Base-by-base conservation (phyloP, 2,329 filamentous ascomycete genomes). In the Calonectria leucothoes region DNA sequence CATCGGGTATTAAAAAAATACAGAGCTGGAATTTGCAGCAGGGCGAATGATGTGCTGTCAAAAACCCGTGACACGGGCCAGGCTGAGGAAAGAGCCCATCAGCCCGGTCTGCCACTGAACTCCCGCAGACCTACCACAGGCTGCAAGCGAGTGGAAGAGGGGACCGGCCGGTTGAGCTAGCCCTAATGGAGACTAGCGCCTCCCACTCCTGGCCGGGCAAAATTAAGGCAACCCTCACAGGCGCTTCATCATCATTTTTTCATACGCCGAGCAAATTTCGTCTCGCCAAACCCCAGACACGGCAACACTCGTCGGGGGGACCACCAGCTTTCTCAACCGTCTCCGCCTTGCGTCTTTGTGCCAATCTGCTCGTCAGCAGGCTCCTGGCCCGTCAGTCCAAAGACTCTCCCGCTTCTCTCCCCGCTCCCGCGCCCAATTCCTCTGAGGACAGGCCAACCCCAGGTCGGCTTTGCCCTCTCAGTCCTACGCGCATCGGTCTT, bases 171-270 rank as follows among this genome's bases (percentile, higher is more conserved):
- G 70, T 57, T 65, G 66, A 51, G 61, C 78, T 75, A 81, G 55
- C 5, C 78, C 78, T 39, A 20, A 76, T 73, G n/a, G 45, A 78
- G 82, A 68, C 80, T 86, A 87, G 85, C 82, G 79, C 69, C 77
- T 83, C 85, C 83, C 84, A 86, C 84, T 85, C 82, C 81, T 81
- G 79, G 80, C 80, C 80, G 79, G 81, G 79, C 83, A 86, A 86
- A 86, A 86, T 86, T 86, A 82, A 83, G 82, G 83, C 82, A 86
- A 83, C 84, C 84, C 85, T 85, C 83, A 84, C 81, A 80, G 77
- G 78, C 79, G 79, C 79, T 79, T 79, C 82, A 81, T 82, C 80
- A 80, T 82, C 79, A 79, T 81, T 82, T 84, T 84, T 83, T 82
- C 80, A 81, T 81, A 82, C 82, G 82, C 79, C 82, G 83, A 85